These are phyloP conservation scores for Lenwebbia sp. DNA, from an alignment of 345 rosid species.

Conservation along the genomic window DNA sequence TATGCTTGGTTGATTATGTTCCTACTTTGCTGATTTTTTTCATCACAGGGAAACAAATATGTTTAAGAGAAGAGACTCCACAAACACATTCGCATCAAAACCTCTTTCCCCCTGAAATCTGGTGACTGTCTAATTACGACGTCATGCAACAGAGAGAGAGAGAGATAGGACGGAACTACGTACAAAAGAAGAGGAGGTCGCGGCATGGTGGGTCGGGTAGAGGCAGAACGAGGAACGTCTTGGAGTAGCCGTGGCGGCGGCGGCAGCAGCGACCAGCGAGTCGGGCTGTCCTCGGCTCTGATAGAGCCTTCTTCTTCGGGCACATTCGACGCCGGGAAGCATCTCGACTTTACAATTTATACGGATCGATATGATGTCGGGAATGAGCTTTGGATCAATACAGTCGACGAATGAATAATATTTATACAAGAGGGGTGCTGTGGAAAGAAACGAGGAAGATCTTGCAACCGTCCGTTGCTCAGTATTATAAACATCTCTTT, in stretches of 20 bases:
- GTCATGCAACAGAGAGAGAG: neutral
- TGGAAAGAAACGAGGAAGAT: neutral
- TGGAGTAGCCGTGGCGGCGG: constrained; percentile 5
- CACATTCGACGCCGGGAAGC: constrained; percentile 84
- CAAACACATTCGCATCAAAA: neutral
- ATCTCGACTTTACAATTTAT: constrained; percentile 15
- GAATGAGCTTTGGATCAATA: neutral
- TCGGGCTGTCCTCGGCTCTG: constrained; percentile 26
- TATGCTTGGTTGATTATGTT: constrained; percentile 11
- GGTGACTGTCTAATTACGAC: neutral
- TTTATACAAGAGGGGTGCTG: neutral
- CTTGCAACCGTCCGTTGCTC: neutral
- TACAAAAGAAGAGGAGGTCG: constrained; percentile 16
- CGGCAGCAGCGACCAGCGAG: neutral
- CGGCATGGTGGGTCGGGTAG: constrained; percentile 43
- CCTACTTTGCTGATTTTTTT: constrained; percentile 7
- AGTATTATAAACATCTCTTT: neutral
- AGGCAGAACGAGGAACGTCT: constrained; percentile 63
- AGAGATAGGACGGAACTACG: neutral
- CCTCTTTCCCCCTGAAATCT: neutral
- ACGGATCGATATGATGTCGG: neutral
- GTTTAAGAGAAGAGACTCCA: neutral
- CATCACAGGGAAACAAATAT: neutral
- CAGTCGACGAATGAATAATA: neutral
- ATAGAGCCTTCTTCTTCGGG: constrained; percentile 62